Evolutionary conservation across 148 eudicot genomes (phyloP), one percentile per base, ranked within the genome.

Genomic region (Camellia granthamiana): DNA sequence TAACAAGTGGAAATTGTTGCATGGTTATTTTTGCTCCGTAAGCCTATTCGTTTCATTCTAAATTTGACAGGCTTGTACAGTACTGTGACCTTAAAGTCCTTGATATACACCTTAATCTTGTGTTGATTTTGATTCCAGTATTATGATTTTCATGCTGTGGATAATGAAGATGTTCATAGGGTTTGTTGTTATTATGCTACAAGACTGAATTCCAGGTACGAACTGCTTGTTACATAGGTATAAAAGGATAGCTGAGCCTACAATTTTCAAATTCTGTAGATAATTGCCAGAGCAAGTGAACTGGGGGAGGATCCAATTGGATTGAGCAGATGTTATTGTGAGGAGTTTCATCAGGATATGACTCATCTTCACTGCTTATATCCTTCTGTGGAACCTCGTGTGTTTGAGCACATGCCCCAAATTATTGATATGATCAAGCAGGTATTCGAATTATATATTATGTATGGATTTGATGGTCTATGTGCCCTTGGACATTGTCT

Each of bases 331-430:
- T 91, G 92, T 65, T 95, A 86, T 85, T 93, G 97, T 87, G 97
- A 92, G 80, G 99, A 95, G 83, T 95, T 95, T 73, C 91, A 85
- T 72, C 87, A 67, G 76, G 99, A 95, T 83, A 95, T 95, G 99
- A 78, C 77, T 55, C 81, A 81, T 87, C 95, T 95, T 72, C 87
- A 90, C 80, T 95, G 99, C 81, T 82, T 93, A 68, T 89, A 92
- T 74, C 98, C 99, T 79, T 89, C 95, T 23, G 84, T 89, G 18
- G 93, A 95, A 66, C 99, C 99, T 82, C 97, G 95, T 82, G 99
- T 96, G 73, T 96, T 98, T 14, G 97, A 92, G 75, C 99, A 95
- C 88, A 92, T 96, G 77, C 91, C 98, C 21, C 98, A 96, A 84
- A 96, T 96, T 77, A 89, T 96, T 61, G 95, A 88, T 78, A 93